A percentile compares a stretch with the other conserved stretches of the same genome.
phyloP scores from a whole-genome alignment of 306 rosid species.

The Cajanus cajan region DNA sequence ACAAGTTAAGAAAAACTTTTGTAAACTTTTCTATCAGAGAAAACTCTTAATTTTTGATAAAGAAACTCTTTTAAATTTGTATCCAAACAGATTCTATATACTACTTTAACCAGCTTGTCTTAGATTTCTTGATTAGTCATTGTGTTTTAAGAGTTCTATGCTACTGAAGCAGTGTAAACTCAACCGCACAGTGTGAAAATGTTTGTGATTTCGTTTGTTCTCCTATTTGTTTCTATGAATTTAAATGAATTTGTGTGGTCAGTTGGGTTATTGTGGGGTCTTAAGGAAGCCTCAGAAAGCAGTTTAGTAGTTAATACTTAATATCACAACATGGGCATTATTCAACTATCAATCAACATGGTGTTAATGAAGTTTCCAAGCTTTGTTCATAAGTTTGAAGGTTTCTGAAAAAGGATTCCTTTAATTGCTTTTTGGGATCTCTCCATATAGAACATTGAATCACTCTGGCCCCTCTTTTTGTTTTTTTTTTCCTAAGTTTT shows the following conservation, averaged over 20 bases:
- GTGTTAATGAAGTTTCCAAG: neutral
- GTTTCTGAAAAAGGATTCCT: neutral
- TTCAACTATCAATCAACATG: neutral
- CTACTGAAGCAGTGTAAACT: neutral
- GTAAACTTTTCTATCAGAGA: too few species aligned
- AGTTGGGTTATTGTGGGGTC: neutral
- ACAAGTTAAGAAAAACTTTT: too few species aligned
- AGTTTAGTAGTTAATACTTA: neutral
- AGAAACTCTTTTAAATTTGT: too few species aligned
- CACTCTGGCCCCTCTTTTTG: neutral
- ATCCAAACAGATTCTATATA: too few species aligned
- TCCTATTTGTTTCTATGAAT: neutral
- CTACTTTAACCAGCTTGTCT: neutral
- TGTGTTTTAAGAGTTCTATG: neutral
- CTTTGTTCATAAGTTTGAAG: neutral
- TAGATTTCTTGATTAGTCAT: neutral
- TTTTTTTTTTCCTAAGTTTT: neutral
- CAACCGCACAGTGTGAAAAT: neutral
- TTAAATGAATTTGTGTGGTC: neutral
- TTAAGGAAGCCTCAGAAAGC: neutral
- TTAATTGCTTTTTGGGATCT: neutral
- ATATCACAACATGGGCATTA: neutral
- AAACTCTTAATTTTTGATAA: too few species aligned
- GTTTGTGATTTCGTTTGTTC: constrained; percentile 1
- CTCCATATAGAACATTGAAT: neutral